Base-by-base conservation (phyloP, 805 yeast species). In the Pichia cabralensis region DNA sequence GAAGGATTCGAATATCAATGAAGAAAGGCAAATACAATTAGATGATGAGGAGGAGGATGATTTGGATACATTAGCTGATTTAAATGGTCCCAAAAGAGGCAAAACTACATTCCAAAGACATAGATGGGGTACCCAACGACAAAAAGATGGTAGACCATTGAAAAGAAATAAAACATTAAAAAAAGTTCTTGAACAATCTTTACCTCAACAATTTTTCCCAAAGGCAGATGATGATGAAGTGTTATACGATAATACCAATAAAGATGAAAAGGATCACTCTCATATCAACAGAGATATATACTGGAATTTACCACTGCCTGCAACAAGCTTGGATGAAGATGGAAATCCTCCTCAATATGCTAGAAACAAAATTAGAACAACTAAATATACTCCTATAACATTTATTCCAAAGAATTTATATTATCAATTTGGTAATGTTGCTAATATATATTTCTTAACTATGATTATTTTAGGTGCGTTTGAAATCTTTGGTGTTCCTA, bases 81-180 rank as follows among this genome's bases (percentile, higher is more conserved):
- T 46, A 27, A 39, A 30, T 25, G 22, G 22, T 9, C 11, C 29
- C 3, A 21, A 37, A 29, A 37, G 42, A 11, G 35, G 36, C 19
- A 67, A 62, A 12, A 64, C 80, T 0, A 61, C 67, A 4, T 80
- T 81, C 74, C 75, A 79, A 45, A 69, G 94, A 48, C 71, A 78
- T 46, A 68, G 95, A 58, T 84, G 94, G 95, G 96, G 96, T 39
- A 88, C 96, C 4, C 84, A 80, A 44, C 69, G 95, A 46, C 72
- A 75, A 48, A 73, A 74, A 39, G 69, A 74, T 41, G 94, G 94
- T 8, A 65, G 68, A 30, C 88, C 92, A 16, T 31, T 52, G 13
- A 67, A 68, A 7, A 61, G 88, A 44, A 69, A 76, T 13, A 77
- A 66, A 48, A 78, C 89, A 0, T 52, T 80, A 28, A 48, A 44